phyloP scores from a whole-genome alignment of 192 early-diverging fungal species.

The Backusella macrospora region DNA sequence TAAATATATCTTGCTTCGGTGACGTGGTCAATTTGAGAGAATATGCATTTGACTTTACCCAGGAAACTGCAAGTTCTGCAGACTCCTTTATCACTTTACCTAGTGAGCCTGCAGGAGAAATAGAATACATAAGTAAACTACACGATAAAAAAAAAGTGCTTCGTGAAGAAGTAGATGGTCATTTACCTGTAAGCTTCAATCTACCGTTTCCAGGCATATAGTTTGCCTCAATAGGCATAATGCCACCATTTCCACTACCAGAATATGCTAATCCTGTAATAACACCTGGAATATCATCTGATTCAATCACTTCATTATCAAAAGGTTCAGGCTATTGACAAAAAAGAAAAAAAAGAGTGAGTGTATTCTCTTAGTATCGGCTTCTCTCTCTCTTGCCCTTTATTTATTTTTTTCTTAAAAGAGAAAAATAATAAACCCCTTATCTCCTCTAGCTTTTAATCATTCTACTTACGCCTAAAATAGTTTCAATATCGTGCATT shows the following conservation, averaged over 20 bases:
- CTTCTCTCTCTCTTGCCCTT: neutral
- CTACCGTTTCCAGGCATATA: constrained; percentile 74
- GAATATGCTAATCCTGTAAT: constrained; percentile 86
- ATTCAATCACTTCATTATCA: constrained; percentile 61
- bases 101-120: constrained; percentile 51
- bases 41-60: constrained; percentile 70
- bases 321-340: constrained; percentile 52
- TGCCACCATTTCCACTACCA: constrained; percentile 65
- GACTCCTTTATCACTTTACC: constrained; percentile 90
- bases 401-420: neutral
- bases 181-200: constrained; percentile 63
- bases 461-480: constrained; percentile 59
- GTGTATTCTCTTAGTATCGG: constrained; percentile 22
- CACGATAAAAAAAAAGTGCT: neutral
- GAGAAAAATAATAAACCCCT: no score
- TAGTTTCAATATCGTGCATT: constrained; percentile 55
- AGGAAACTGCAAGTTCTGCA: constrained; percentile 71
- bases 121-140: neutral
- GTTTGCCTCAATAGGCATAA: constrained; percentile 82
- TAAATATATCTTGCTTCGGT: constrained; percentile 42
- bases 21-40: constrained; percentile 55
- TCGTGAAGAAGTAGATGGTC: neutral
- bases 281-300: constrained; percentile 64
- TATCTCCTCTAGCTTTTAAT: neutral
- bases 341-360: neutral